phyloP scores from a whole-genome alignment of 2,329 filamentous ascomycete genomes.

The Ceratocystis albifundus region DNA sequence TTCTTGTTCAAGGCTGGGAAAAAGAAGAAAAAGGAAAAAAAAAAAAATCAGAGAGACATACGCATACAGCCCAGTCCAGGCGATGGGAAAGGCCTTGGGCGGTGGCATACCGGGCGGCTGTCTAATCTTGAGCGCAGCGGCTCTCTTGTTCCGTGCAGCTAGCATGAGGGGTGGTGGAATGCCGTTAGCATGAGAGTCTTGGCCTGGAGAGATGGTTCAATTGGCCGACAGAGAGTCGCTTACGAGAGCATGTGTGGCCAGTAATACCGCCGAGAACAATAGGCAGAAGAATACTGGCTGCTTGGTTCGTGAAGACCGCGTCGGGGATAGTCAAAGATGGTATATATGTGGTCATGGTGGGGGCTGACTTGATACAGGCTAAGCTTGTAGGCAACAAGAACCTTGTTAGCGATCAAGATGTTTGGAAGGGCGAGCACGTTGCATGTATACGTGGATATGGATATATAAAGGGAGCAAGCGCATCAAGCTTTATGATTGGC shows the following conservation, averaged over 20 bases:
- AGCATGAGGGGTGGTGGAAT: conserved; percentile 29
- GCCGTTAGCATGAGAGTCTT: conserved; percentile 12
- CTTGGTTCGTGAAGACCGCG: conserved; percentile 58
- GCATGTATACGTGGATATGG: too few relatives aligned
- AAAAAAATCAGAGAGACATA: conserved; percentile 26
- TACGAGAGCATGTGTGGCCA: conserved; percentile 57
- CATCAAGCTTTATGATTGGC: background rate
- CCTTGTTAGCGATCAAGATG: background rate
- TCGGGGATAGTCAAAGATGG: conserved; percentile 65
- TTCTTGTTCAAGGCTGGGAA: background rate
- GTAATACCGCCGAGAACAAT: conserved; percentile 61
- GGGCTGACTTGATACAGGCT: background rate
- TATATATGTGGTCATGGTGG: conserved; percentile 65
- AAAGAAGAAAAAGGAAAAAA: too few relatives aligned
- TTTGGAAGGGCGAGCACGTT: too few relatives aligned
- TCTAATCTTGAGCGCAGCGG: conserved; percentile 37
- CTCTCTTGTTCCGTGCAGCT: conserved; percentile 50
- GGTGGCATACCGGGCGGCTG: conserved; percentile 56
- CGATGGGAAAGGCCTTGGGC: conserved; percentile 50
- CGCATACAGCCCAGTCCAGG: conserved; percentile 57
- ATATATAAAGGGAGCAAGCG: too few relatives aligned
- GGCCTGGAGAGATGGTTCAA: conserved; percentile 16
- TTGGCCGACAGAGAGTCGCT: conserved; percentile 26
- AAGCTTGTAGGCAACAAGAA: background rate
- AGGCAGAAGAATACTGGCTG: conserved; percentile 64